These are phyloP conservation scores for Musa balbisiana DNA, from an alignment of 202 grass and related monocot genomes.

Conservation along the genomic window DNA sequence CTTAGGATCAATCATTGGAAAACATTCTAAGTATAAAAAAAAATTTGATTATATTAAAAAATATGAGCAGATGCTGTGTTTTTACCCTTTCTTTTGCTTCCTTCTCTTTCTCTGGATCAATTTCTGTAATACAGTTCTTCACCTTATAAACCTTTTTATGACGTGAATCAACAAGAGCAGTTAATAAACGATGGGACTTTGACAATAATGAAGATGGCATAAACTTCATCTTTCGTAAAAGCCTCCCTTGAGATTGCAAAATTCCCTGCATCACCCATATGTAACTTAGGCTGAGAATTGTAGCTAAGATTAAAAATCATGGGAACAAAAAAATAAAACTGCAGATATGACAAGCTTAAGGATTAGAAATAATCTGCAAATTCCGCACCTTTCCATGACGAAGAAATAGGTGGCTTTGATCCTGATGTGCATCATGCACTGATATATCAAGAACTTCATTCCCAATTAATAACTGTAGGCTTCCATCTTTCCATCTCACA, in stretches of 20 bases:
- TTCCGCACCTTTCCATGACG: conserved; percentile 61
- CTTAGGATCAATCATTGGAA: not conserved
- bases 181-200: conserved; percentile 81
- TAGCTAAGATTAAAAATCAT: not conserved
- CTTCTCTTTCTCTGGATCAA: conserved; percentile 81
- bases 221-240: conserved; percentile 83
- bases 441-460: conserved; percentile 98
- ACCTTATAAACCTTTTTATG: conserved; percentile 94
- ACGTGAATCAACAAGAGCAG: conserved; percentile 90
- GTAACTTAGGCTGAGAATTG: not conserved
- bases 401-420: conserved; percentile 91
- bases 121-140: conserved; percentile 83
- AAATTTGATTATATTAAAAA: not conserved
- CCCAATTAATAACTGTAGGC: conserved; percentile 81
- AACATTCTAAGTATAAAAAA: not conserved
- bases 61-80: conserved; percentile 1
- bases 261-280: conserved; percentile 59
- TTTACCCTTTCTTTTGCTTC: conserved; percentile 82
- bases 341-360: not conserved
- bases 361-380: not conserved
- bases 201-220: conserved; percentile 99
- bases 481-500: conserved; percentile 98
- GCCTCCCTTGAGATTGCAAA: conserved; percentile 96
- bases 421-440: conserved; percentile 74
- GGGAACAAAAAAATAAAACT: conserved; percentile 7